Evolutionary conservation across 257 asterid species (phyloP).

Genomic region (Thymus mandschuricus): DNA sequence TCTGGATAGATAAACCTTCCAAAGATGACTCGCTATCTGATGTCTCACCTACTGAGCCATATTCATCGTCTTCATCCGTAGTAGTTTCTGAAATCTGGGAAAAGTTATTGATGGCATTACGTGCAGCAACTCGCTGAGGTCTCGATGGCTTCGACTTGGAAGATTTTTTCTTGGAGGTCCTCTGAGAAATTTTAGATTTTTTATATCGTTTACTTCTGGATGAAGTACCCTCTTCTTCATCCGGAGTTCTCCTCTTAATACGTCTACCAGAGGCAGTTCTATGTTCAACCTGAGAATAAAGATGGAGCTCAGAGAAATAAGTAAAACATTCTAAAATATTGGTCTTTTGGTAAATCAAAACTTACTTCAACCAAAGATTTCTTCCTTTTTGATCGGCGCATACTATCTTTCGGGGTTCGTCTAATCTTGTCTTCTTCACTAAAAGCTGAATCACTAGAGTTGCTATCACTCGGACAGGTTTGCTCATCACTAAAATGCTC

Average conservation of each 20-base stretch:
- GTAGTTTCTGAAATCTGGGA: slow-evolving; percentile 59
- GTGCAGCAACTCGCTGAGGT: slow-evolving; percentile 79
- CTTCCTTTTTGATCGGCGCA: slow-evolving; percentile 76
- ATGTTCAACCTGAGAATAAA: slow-evolving; percentile 61
- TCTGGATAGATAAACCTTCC: slow-evolving; percentile 46
- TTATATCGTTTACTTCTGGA: slow-evolving; percentile 59
- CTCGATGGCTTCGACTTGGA: slow-evolving; percentile 57
- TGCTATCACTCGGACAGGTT: slow-evolving; percentile 51
- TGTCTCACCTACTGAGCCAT: slow-evolving; percentile 53
- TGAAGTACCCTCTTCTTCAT: slow-evolving; percentile 60
- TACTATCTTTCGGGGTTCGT: slow-evolving; percentile 53
- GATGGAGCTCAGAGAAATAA: slow-evolving; percentile 35
- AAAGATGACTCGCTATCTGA: slow-evolving; percentile 65
- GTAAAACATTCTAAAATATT: slow-evolving; percentile 27
- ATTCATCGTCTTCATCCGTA: slow-evolving; percentile 68
- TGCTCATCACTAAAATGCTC: slow-evolving; percentile 69
- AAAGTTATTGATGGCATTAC: slow-evolving; percentile 61
- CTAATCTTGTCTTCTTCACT: slow-evolving; percentile 58
- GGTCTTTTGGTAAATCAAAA: slow-evolving; percentile 25
- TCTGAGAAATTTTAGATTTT: slow-evolving; percentile 51
- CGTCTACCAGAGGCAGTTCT: slow-evolving; percentile 60
- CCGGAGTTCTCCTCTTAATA: slow-evolving; percentile 58
- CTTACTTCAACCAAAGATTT: slow-evolving; percentile 74
- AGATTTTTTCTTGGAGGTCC: slow-evolving; percentile 57
- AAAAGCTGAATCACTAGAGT: slow-evolving; percentile 63